phyloP scores from a whole-genome alignment of 78 protist species.

The Polysphondylium violaceum region DNA sequence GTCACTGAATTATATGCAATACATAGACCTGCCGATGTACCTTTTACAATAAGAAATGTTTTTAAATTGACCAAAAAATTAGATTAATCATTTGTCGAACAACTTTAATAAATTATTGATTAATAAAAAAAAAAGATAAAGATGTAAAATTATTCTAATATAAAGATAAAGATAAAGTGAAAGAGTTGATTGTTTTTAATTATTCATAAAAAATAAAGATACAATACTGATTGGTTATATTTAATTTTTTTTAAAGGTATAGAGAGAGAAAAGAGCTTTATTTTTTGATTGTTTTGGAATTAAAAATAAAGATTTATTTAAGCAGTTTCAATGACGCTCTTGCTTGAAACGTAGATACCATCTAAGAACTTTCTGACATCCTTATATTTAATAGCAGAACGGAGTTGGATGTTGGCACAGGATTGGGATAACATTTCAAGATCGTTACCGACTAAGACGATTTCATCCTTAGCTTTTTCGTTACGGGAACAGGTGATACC shows the following conservation, averaged over 20 bases:
- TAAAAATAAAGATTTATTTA: slow-evolving; percentile 13
- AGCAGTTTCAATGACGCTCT: slow-evolving; percentile 77
- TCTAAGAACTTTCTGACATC: slow-evolving; percentile 99
- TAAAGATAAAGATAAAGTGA: no score
- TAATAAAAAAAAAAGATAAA: no score
- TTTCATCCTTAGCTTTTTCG: slow-evolving; percentile 95
- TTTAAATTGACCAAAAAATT: slow-evolving; percentile 6
- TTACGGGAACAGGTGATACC: slow-evolving; percentile 91
- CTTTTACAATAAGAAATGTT: slow-evolving; percentile 20
- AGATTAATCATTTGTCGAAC: no score
- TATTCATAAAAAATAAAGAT: no score
- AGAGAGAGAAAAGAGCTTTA: no score
- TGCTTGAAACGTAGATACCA: slow-evolving; percentile 98
- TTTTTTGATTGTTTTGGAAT: no score
- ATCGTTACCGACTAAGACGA: slow-evolving; percentile 96
- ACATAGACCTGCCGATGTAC: slow-evolving; percentile 57
- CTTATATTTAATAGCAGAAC: slow-evolving; percentile 83
- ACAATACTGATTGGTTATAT: no score
- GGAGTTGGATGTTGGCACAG: slow-evolving; percentile 81
- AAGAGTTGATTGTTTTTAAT: no score
- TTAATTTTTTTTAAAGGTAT: no score
- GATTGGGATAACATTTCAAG: slow-evolving; percentile 95
- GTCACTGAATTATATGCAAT: slow-evolving; percentile 49
- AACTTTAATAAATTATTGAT: no score
- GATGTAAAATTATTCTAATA: no score